phyloP scores from a whole-genome alignment of 2,329 filamentous ascomycete species.

The Pseudocercospora fijiensis region DNA sequence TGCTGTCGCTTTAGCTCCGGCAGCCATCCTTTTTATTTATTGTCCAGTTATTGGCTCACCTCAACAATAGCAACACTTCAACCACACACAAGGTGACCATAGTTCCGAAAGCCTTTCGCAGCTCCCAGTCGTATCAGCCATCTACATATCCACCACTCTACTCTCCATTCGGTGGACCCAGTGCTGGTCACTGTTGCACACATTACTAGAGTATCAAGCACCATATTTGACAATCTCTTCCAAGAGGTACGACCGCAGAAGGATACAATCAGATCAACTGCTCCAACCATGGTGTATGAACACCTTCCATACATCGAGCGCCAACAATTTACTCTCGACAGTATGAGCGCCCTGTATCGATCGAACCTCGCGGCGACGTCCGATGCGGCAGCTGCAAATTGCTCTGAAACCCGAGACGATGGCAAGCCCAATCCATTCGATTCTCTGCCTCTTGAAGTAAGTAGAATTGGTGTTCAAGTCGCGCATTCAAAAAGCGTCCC shows the following conservation, averaged over 20 bases:
- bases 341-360: not conserved
- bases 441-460: constrained; percentile 32
- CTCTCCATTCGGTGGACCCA: not conserved
- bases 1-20: not conserved
- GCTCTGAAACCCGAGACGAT: not conserved
- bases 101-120: not conserved
- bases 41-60: not conserved
- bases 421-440: constrained; percentile 24
- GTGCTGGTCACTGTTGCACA: not conserved
- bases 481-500: not conserved
- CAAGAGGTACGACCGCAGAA: not conserved
- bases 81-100: not conserved
- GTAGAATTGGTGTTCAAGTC: not conserved
- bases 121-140: not conserved
- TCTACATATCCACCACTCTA: not conserved
- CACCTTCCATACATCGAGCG: not conserved
- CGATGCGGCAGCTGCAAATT: not conserved
- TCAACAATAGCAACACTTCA: not conserved
- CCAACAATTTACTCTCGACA: not conserved
- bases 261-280: not conserved
- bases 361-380: not conserved
- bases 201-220: not conserved
- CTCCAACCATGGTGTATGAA: not conserved
- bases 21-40: not conserved
- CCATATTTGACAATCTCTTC: not conserved